Evolutionary conservation across 2,329 filamentous ascomycete species (phyloP).

Genomic region (Exophiala viscosa): DNA sequence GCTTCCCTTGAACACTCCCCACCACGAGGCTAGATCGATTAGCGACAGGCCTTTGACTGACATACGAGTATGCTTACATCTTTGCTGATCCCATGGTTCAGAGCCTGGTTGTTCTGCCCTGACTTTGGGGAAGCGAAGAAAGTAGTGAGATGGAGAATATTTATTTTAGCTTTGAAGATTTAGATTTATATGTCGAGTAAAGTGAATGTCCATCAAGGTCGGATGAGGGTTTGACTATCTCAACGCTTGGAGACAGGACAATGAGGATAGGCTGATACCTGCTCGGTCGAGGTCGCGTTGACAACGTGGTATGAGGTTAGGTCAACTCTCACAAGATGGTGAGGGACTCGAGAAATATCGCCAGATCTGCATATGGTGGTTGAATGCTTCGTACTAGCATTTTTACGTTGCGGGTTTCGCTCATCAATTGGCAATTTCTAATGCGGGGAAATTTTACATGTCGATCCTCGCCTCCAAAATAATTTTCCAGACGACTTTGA

Average conservation of each 20-base stretch:
- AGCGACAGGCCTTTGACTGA: background rate
- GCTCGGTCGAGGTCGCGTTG: background rate
- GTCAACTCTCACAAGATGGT: background rate
- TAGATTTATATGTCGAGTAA: background rate
- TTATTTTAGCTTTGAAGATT: background rate
- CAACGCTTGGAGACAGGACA: too few relatives aligned
- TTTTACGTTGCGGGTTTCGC: background rate
- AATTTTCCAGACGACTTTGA: constrained; percentile 3
- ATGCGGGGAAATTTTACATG: constrained; percentile 12
- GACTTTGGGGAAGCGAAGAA: background rate
- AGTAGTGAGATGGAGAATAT: background rate
- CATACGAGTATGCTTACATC: constrained; percentile 11
- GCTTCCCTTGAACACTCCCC: constrained; percentile 75
- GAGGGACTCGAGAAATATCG: background rate
- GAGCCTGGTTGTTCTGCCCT: background rate
- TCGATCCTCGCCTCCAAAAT: constrained; percentile 10
- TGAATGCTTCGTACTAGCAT: background rate
- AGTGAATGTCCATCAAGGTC: too few relatives aligned
- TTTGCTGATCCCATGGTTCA: constrained; percentile 13
- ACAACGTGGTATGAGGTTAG: background rate
- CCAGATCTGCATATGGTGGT: too few relatives aligned
- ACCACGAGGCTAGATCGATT: constrained; percentile 59
- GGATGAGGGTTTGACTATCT: too few relatives aligned
- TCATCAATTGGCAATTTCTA: background rate
- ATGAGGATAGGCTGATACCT: background rate